These are phyloP conservation scores for Chaetomium sp. DNA, from an alignment of 2,329 filamentous ascomycete genomes.

Conservation along the genomic window DNA sequence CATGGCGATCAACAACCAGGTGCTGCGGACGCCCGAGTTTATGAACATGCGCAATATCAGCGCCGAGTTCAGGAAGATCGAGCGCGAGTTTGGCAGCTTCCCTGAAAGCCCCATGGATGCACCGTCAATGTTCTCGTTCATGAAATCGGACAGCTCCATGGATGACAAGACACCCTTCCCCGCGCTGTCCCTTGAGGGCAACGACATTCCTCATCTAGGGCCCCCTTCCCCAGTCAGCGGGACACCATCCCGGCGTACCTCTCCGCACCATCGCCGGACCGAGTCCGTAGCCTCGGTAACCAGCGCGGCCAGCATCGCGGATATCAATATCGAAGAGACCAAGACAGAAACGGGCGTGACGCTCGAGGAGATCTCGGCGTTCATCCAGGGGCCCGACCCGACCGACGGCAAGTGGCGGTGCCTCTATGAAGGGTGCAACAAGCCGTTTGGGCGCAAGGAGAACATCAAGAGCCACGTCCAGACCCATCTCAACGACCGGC, in stretches of 20 bases:
- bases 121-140: conserved; percentile 45
- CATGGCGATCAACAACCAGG: conserved; percentile 36
- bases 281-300: conserved; percentile 54
- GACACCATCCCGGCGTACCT: conserved; percentile 24
- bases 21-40: conserved; percentile 52
- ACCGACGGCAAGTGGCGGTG: conserved; percentile 75
- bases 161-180: conserved; percentile 37
- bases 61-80: conserved; percentile 32
- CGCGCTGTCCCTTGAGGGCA: conserved; percentile 25
- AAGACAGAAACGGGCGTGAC: conserved; percentile 78
- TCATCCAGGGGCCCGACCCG: conserved; percentile 65
- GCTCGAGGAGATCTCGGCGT: conserved; percentile 72
- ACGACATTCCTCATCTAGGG: conserved; percentile 8
- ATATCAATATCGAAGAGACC: conserved; percentile 58
- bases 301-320: conserved; percentile 53
- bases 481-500: conserved; percentile 92
- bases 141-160: conserved; percentile 33
- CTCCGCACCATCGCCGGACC: conserved; percentile 45
- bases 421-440: conserved; percentile 70
- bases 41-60: conserved; percentile 38
- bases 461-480: conserved; percentile 99
- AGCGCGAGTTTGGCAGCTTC: conserved; percentile 30
- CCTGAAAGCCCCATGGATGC: conserved; percentile 33
- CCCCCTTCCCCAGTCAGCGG: conserved; percentile 17
- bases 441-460: conserved; percentile 92